Evolutionary conservation across 495 filamentous ascomycete species (phyloP).

Genomic region (Daldinia caldariorum): DNA sequence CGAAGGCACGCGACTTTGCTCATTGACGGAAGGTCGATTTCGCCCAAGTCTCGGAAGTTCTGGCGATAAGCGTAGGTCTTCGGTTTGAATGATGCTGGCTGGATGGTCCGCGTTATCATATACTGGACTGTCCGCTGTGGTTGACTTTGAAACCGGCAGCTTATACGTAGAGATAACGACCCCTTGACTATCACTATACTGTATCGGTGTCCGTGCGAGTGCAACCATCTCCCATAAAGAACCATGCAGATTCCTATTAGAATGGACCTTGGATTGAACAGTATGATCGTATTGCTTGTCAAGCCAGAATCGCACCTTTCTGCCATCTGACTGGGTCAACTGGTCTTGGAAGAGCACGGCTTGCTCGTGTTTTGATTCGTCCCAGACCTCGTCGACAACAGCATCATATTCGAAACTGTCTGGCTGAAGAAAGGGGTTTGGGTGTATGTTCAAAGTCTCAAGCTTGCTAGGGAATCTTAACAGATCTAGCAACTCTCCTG

Average conservation of each 20-base stretch:
- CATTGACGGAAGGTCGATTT: background rate
- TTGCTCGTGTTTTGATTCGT: background rate
- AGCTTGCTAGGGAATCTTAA: conserved; percentile 56
- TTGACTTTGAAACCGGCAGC: conserved; percentile 19
- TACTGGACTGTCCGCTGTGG: background rate
- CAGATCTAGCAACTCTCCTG: conserved; percentile 73
- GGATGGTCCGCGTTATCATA: conserved; percentile 1
- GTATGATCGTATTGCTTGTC: conserved; percentile 12
- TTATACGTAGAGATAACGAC: conserved; percentile 42
- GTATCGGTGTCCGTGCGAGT: conserved; percentile 44
- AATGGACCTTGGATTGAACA: background rate
- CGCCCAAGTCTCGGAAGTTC: conserved; percentile 19
- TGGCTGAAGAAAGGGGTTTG: conserved; percentile 60
- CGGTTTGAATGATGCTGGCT: conserved; percentile 26
- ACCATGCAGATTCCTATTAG: background rate
- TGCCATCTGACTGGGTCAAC: background rate
- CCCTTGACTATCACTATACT: conserved; percentile 48
- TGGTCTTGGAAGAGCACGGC: background rate
- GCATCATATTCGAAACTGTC: conserved; percentile 15
- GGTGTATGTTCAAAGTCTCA: conserved; percentile 51
- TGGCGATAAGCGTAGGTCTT: conserved; percentile 31
- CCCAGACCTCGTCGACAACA: background rate
- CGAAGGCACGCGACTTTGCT: conserved; percentile 55
- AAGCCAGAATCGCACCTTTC: conserved; percentile 13
- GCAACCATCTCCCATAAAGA: conserved; percentile 22